These are phyloP conservation scores for Tilletia caries DNA, from an alignment of 1,284 basidiomycete species.

Conservation along the genomic window DNA sequence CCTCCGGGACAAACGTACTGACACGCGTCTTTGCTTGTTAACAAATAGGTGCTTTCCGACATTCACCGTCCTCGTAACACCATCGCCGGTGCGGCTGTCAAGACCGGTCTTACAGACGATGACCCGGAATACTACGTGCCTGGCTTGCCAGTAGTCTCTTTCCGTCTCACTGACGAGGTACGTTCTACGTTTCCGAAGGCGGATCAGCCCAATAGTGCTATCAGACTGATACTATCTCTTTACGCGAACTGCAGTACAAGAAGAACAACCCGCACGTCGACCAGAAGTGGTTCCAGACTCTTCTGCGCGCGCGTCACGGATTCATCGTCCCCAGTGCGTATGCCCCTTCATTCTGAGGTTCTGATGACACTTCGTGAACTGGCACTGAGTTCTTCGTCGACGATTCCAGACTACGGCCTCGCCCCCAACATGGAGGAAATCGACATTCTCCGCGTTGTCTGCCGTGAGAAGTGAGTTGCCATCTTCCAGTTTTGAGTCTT, in stretches of 20 bases:
- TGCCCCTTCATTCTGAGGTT: no score
- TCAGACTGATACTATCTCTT: not conserved
- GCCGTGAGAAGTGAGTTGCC: constrained; percentile 32
- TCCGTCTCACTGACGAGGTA: constrained; percentile 71
- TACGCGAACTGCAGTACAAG: not conserved
- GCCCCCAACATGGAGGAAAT: constrained; percentile 34
- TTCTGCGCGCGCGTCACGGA: constrained; percentile 67
- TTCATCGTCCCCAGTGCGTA: constrained; percentile 59
- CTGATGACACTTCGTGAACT: not conserved
- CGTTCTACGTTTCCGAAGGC: constrained; percentile 19
- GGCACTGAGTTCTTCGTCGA: no score
- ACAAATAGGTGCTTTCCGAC: constrained; percentile 57
- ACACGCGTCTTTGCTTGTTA: no score
- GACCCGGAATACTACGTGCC: constrained; percentile 64
- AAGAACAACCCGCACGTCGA: constrained; percentile 54
- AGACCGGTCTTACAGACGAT: constrained; percentile 40
- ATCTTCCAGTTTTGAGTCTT: no score
- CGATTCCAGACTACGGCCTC: constrained; percentile 45
- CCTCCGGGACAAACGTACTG: not conserved
- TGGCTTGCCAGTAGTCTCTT: constrained; percentile 84
- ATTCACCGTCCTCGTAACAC: constrained; percentile 53
- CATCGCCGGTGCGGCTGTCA: constrained; percentile 21
- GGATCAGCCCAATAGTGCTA: constrained; percentile 12
- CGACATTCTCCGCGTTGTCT: constrained; percentile 50
- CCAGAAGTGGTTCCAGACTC: constrained; percentile 83